Base-by-base conservation (phyloP, 257 asterid species). In the Lycium barbarum region DNA sequence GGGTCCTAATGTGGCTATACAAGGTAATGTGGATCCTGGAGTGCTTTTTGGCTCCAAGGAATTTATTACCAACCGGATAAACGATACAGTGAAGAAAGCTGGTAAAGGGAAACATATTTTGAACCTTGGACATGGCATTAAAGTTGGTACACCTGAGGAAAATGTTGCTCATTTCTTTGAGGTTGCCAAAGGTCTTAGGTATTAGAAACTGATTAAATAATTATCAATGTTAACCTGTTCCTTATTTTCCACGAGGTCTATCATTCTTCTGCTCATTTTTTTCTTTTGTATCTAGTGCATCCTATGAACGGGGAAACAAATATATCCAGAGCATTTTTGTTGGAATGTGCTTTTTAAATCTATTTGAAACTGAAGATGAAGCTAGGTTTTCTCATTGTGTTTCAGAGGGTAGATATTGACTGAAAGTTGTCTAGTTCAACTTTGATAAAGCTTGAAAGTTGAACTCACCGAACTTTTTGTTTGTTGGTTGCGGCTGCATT, bases 61-160 rank as follows among this genome's bases (percentile, higher is more conserved):
- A 88, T 96, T 94, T 89, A 95, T 96, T 84, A 94, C 99, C 9
- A 91, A 88, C 17, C 89, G 98, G 61, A 96, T 96, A 79, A 86
- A 93, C 8, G 99, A 96, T 73, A 96, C 98, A 0, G 98, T 96
- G 33, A 91, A 85, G 80, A 95, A 96, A 87, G 99, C 99, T 11
- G 99, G 99, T 38, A 92, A 86, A 84, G 95, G 98, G 88, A 96
- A 95, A 85, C 99, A 96, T 54, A 95, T 96, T 12, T 80, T 96
- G 97, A 96, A 95, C 86, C 99, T 96, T 82, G 99, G 99, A 83
- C 99, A 96, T 84, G 99, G 98, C 26, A 96, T 96, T 86, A 94
- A 88, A 3, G 98, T 96, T 15, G 99, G 99, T 17, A 96, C 99
- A 2, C 99, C 99, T 0, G 99, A 96, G 89, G 99, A 96, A 87